Percentiles rank a stretch among this genome's conserved stretches.
phyloP scores from a whole-genome alignment of 148 eudicot genomes.

The Silene conica region DNA sequence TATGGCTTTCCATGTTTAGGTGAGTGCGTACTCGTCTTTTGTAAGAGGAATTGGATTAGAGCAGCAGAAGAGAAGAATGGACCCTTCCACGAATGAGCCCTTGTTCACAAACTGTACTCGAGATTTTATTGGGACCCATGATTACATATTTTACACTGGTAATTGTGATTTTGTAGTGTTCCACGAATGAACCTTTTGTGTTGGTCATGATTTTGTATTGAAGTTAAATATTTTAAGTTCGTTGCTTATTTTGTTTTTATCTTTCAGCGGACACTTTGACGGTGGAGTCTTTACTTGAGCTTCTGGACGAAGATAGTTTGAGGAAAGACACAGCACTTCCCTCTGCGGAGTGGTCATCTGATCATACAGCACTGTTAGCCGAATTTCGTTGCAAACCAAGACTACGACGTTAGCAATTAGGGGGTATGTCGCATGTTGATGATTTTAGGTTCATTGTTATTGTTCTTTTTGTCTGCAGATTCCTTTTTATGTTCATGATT shows the following conservation, averaged over 20 bases:
- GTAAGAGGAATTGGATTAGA: constrained; percentile 79
- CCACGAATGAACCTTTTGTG: too few relatives aligned
- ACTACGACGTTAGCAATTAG: constrained; percentile 58
- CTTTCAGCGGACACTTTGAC: constrained; percentile 90
- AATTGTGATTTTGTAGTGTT: constrained; percentile 2
- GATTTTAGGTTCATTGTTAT: background rate
- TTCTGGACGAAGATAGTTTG: constrained; percentile 90
- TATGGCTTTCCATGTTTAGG: constrained; percentile 39
- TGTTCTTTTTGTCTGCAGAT: background rate
- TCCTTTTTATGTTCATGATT: background rate
- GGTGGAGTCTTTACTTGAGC: constrained; percentile 92
- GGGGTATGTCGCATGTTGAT: constrained; percentile 16
- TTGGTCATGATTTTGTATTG: background rate
- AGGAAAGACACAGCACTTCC: constrained; percentile 98
- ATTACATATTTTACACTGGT: constrained; percentile 99
- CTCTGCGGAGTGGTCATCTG: constrained; percentile 99
- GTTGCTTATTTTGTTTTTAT: constrained; percentile 17
- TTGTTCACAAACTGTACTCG: constrained; percentile 88
- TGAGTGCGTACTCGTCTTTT: constrained; percentile 95
- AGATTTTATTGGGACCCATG: constrained; percentile 90
- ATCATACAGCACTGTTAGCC: constrained; percentile 93
- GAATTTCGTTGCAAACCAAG: constrained; percentile 94
- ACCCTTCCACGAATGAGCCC: constrained; percentile 83
- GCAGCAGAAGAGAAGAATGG: constrained; percentile 82
- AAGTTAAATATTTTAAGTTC: background rate